Evolutionary conservation across 176 grass and related monocot species (phyloP).

Genomic region (Zoysia pacifica): DNA sequence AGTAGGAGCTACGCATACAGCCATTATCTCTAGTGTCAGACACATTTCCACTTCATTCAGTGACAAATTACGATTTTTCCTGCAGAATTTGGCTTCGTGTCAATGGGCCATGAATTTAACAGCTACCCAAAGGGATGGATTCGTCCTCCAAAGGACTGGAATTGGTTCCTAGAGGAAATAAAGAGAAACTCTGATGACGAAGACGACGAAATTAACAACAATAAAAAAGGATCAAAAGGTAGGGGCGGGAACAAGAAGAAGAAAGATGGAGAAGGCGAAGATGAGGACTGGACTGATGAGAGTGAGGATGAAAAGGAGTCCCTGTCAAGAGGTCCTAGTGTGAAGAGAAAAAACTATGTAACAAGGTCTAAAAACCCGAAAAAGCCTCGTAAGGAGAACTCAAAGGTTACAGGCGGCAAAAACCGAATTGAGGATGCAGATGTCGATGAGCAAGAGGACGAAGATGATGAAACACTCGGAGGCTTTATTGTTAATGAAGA

Average conservation of each 20-base stretch:
- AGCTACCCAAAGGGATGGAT: constrained; percentile 61
- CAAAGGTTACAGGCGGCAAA: constrained; percentile 5
- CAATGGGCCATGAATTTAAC: constrained; percentile 75
- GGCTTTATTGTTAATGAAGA: constrained; percentile 72
- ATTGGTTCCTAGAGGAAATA: constrained; percentile 70
- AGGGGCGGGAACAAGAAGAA: constrained; percentile 34
- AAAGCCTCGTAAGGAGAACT: constrained; percentile 35
- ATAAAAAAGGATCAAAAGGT: constrained; percentile 27
- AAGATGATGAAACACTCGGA: constrained; percentile 76
- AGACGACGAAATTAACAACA: constrained; percentile 28
- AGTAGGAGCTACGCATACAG: not conserved
- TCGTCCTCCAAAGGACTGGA: constrained; percentile 62
- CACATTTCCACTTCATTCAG: not conserved
- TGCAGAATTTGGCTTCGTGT: constrained; percentile 86
- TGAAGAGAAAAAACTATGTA: constrained; percentile 53
- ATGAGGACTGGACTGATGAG: constrained; percentile 69
- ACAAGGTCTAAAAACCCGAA: constrained; percentile 60
- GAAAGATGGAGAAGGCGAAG: constrained; percentile 35
- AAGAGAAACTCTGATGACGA: constrained; percentile 44
- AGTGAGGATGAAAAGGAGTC: constrained; percentile 53
- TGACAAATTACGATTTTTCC: constrained; percentile 6
- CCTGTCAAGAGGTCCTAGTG: constrained; percentile 29
- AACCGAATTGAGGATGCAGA: constrained; percentile 15
- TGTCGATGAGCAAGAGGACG: constrained; percentile 42
- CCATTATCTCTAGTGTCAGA: not conserved